A percentile compares a stretch with the other conserved stretches of the same genome.
phyloP scores from a whole-genome alignment of 2,329 filamentous ascomycete genomes.

The Sporothrix pseudoabietina region DNA sequence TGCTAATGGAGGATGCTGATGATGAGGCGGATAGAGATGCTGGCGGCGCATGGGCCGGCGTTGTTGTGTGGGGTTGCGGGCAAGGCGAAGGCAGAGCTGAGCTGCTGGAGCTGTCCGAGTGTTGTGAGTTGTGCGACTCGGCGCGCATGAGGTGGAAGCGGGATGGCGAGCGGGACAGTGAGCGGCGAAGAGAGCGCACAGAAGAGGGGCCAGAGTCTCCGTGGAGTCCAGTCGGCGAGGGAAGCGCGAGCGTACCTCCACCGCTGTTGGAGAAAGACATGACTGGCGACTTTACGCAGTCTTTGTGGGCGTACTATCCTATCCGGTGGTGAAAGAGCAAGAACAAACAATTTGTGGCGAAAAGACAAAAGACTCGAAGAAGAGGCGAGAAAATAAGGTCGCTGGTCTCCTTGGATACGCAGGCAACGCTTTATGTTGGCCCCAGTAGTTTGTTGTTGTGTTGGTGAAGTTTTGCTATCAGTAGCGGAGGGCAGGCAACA shows the following conservation, averaged over 20 bases:
- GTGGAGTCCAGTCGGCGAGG: constrained; percentile 81
- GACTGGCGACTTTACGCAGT: constrained; percentile 22
- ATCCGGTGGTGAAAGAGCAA: background rate
- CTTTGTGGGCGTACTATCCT: background rate
- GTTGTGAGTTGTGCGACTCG: constrained; percentile 53
- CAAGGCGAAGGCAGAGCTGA: constrained; percentile 61
- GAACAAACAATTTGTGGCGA: background rate
- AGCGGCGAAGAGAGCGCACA: constrained; percentile 80
- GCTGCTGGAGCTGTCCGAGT: constrained; percentile 53
- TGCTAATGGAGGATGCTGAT: constrained; percentile 28
- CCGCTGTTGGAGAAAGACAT: constrained; percentile 63
- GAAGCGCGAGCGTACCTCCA: constrained; percentile 80
- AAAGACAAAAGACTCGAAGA: background rate
- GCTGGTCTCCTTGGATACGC: background rate
- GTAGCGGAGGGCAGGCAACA: constrained; percentile 25
- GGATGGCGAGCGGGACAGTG: constrained; percentile 89
- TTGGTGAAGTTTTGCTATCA: constrained; percentile 19
- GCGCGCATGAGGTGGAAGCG: constrained; percentile 70
- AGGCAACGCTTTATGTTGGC: constrained; percentile 13
- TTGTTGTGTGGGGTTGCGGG: constrained; percentile 38
- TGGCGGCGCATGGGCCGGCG: constrained; percentile 31
- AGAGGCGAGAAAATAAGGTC: background rate
- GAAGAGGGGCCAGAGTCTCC: constrained; percentile 77
- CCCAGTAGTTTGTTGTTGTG: background rate
- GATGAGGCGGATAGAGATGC: constrained; percentile 27